Conservation (phyloP, 2,329 filamentous ascomycete genomes). For the Truncatella angustata region DNA sequence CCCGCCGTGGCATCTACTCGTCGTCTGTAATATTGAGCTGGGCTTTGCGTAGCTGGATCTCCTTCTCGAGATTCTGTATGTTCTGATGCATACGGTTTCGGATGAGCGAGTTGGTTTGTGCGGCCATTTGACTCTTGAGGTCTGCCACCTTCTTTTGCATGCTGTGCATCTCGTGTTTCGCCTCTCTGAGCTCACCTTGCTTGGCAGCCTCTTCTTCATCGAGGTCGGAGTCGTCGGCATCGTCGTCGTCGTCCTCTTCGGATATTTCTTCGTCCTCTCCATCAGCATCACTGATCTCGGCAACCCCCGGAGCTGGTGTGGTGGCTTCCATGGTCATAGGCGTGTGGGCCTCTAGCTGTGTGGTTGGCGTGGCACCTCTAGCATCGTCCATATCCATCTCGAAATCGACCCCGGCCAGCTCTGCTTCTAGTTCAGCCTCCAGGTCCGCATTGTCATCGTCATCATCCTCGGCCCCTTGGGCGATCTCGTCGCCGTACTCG, state of each 20-base stretch:
- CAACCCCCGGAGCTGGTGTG: constrained; percentile 41
- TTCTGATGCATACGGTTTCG: constrained; percentile 47
- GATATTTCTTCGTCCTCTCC: constrained; percentile 43
- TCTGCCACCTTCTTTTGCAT: constrained; percentile 54
- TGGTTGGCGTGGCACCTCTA: constrained; percentile 35
- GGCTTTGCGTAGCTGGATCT: constrained; percentile 33
- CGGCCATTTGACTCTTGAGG: constrained; percentile 44
- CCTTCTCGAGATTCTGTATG: constrained; percentile 44
- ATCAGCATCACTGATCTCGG: constrained; percentile 37
- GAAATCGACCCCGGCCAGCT: constrained; percentile 54
- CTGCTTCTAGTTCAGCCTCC: constrained; percentile 52
- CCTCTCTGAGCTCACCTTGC: constrained; percentile 51
- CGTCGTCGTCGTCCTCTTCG: constrained; percentile 50
- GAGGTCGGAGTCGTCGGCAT: constrained; percentile 52
- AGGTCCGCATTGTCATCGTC: constrained; percentile 49
- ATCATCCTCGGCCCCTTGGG: background rate
- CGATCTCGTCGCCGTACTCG: constrained; percentile 8
- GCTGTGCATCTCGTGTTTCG: constrained; percentile 50
- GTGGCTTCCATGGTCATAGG: constrained; percentile 42
- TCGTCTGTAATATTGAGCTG: constrained; percentile 28
- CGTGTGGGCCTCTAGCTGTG: constrained; percentile 42
- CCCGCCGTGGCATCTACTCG: constrained; percentile 19
- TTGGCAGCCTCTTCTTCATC: constrained; percentile 54
- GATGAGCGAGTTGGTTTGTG: constrained; percentile 46
- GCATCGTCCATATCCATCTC: constrained; percentile 23